Conservation (phyloP, 129 eudicot genomes). For the Artemisia annua region DNA sequence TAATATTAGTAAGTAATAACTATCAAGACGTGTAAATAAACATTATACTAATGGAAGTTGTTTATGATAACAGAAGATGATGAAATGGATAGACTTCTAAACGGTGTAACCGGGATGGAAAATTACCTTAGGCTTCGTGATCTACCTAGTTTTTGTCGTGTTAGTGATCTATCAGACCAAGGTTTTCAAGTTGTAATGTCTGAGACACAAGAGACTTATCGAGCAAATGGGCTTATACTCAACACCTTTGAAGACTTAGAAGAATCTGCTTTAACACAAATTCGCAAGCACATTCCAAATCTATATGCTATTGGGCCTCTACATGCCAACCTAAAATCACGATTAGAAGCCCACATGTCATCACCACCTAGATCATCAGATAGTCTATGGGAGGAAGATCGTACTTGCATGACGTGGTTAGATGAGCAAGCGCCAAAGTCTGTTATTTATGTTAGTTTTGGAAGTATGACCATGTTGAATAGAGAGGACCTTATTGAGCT, state of each 20-base stretch:
- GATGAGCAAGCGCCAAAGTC: slow-evolving; percentile 45
- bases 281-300: slow-evolving; percentile 42
- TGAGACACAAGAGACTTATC: slow-evolving; percentile 31
- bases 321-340: slow-evolving; percentile 44
- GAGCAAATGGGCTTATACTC: slow-evolving; percentile 47
- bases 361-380: slow-evolving; percentile 24
- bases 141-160: slow-evolving; percentile 46
- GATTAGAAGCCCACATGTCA: slow-evolving; percentile 20
- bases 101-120: slow-evolving; percentile 60
- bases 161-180: slow-evolving; percentile 19
- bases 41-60: neutral
- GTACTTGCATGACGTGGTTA: slow-evolving; percentile 54
- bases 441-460: slow-evolving; percentile 65
- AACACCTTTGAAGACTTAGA: slow-evolving; percentile 65
- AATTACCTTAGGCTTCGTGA: slow-evolving; percentile 55
- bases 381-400: slow-evolving; percentile 53
- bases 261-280: slow-evolving; percentile 41
- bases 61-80: slow-evolving; percentile 31
- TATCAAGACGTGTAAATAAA: neutral
- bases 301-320: slow-evolving; percentile 56
- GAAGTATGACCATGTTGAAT: slow-evolving; percentile 45
- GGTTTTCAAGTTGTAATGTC: slow-evolving; percentile 13
- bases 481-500: slow-evolving; percentile 51
- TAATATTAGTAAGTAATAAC: neutral
- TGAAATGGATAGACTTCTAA: slow-evolving; percentile 43